These are phyloP conservation scores for Myxozyma neglecta DNA, from an alignment of 805 yeast species.

Conservation along the genomic window DNA sequence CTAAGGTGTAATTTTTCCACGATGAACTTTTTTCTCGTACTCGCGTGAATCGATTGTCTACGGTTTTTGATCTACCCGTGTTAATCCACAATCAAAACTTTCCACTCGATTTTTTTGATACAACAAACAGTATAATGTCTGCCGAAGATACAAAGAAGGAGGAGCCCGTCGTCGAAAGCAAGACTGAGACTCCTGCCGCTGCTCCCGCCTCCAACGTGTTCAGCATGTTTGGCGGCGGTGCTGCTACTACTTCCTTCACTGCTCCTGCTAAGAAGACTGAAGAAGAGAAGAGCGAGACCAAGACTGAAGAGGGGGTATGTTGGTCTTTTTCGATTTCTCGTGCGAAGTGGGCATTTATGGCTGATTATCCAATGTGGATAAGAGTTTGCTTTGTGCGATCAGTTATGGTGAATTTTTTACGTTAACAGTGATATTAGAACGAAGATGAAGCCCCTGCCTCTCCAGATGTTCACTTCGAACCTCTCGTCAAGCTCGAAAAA, in stretches of 20 bases:
- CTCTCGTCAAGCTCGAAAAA: conserved; percentile 89
- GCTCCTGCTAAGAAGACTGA: conserved; percentile 2
- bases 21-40: not conserved
- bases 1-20: no score
- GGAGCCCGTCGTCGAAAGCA: conserved; percentile 21
- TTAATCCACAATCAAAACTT: no score
- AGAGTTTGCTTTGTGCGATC: not conserved
- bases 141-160: conserved; percentile 28
- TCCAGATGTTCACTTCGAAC: conserved; percentile 92
- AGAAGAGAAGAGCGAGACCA: not conserved
- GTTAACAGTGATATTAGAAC: conserved; percentile 38
- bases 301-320: conserved; percentile 8
- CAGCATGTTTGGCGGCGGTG: conserved; percentile 88
- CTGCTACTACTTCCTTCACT: conserved; percentile 14
- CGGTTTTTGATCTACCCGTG: not conserved
- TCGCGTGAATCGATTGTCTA: not conserved
- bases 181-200: conserved; percentile 18
- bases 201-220: conserved; percentile 77
- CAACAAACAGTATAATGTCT: conserved; percentile 5
- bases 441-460: conserved; percentile 67
- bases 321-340: not conserved
- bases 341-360: not conserved
- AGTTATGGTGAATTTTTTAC: conserved; percentile 17
- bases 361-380: not conserved
- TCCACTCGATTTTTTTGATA: no score